These are phyloP conservation scores for Leccinum longicurvipes DNA, from an alignment of 768 basidiomycete species.

Conservation along the genomic window DNA sequence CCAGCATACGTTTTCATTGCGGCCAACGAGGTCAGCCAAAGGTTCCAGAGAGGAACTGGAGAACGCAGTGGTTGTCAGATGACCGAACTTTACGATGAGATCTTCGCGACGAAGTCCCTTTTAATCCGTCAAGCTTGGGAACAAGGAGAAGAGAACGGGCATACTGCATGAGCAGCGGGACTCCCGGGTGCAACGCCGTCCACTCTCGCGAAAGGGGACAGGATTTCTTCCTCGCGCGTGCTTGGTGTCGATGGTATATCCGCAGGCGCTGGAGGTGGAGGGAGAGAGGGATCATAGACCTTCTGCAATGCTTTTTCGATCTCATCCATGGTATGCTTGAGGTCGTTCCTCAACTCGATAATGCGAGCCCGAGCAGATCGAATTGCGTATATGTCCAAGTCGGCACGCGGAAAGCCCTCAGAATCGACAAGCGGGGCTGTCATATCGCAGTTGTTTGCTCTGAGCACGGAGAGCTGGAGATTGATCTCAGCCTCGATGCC, in stretches of 20 bases:
- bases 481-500: slow-evolving; percentile 70
- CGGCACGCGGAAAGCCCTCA: slow-evolving; percentile 86
- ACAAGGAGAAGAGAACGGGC: slow-evolving; percentile 19
- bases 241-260: slow-evolving; percentile 23
- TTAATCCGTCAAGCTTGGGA: slow-evolving; percentile 2
- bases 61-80: slow-evolving; percentile 53
- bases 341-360: slow-evolving; percentile 81
- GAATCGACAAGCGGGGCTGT: slow-evolving; percentile 74
- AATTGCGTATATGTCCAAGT: slow-evolving; percentile 82
- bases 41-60: slow-evolving; percentile 56
- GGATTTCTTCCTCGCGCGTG: slow-evolving; percentile 10
- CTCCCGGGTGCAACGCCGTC: slow-evolving; percentile 76
- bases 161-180: slow-evolving; percentile 81
- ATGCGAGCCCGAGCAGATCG: slow-evolving; percentile 71
- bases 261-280: slow-evolving; percentile 18
- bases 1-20: slow-evolving; percentile 69
- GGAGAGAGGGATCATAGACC: slow-evolving; percentile 54
- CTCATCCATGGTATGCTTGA: slow-evolving; percentile 57
- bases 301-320: slow-evolving; percentile 66
- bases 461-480: slow-evolving; percentile 58
- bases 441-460: slow-evolving; percentile 61
- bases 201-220: slow-evolving; percentile 72
- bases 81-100: slow-evolving; percentile 71
- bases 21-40: slow-evolving; percentile 69
- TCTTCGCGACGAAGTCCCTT: slow-evolving; percentile 71